Percentiles rank a stretch among this genome's conserved stretches.
Evolutionary conservation across 306 rosid species (phyloP).

Genomic region (Albizia julibrissin): DNA sequence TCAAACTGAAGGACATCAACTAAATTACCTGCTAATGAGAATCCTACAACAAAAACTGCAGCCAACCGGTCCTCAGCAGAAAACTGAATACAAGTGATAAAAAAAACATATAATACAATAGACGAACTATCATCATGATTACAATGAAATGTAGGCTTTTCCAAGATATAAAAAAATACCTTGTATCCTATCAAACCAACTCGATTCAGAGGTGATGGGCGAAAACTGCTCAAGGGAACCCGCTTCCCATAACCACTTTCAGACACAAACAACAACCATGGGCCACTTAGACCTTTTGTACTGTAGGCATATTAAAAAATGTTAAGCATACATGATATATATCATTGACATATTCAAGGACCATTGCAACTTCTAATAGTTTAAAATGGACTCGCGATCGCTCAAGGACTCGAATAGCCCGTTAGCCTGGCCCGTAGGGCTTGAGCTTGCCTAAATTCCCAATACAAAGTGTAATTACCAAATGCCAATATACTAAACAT

Average conservation of each 20-base stretch:
- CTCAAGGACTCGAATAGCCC: too few relatives aligned
- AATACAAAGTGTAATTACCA: too few relatives aligned
- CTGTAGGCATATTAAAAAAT: slow-evolving; percentile 39
- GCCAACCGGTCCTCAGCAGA: slow-evolving; percentile 81
- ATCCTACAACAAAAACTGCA: slow-evolving; percentile 95
- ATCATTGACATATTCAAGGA: slow-evolving; percentile 10
- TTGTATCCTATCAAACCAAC: slow-evolving; percentile 95
- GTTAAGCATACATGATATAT: slow-evolving; percentile 20
- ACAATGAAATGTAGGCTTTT: background rate
- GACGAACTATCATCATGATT: background rate
- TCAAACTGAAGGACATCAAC: slow-evolving; percentile 1
- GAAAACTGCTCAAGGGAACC: slow-evolving; percentile 85
- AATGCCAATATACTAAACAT: background rate
- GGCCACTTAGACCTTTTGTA: slow-evolving; percentile 58
- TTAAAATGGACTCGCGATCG: too few relatives aligned
- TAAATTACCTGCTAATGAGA: slow-evolving; percentile 73
- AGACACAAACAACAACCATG: slow-evolving; percentile 97
- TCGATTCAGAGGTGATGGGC: slow-evolving; percentile 72
- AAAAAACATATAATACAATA: slow-evolving; percentile 3
- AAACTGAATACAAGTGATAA: slow-evolving; percentile 49
- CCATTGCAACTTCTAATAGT: slow-evolving; percentile 13
- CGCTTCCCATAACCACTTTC: slow-evolving; percentile 96
- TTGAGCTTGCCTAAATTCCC: too few relatives aligned
- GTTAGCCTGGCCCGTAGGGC: too few relatives aligned
- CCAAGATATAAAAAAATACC: slow-evolving; percentile 48